A percentile compares a stretch with the other conserved stretches of the same genome.
Evolutionary conservation across 1,139 yeast genomes (phyloP).

Genomic region (Zhuliangozyma parablackwelliae): DNA sequence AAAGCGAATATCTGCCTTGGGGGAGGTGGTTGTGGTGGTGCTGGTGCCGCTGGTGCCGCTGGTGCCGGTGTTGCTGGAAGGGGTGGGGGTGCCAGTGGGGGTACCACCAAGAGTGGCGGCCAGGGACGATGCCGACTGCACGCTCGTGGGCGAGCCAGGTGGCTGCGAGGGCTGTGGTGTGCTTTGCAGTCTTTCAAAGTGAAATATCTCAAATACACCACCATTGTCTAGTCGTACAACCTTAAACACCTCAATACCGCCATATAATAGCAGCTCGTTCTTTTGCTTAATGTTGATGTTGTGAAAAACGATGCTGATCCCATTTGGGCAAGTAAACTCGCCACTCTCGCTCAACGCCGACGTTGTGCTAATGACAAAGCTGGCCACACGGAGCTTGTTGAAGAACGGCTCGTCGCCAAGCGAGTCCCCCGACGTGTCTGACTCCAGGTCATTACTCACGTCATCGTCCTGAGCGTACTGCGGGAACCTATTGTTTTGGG

Average conservation of each 20-base stretch:
- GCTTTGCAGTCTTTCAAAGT: conserved; percentile 12
- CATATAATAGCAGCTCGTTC: conserved; percentile 38
- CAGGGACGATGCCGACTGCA: no score
- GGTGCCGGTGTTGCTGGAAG: no score
- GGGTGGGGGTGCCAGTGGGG: no score
- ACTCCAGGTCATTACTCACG: conserved; percentile 11
- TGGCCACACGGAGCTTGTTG: conserved; percentile 28
- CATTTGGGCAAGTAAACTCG: conserved; percentile 26
- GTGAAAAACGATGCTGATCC: conserved; percentile 22
- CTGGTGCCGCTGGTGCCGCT: no score
- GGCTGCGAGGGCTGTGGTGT: no score
- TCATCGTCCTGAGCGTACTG: conserved; percentile 23
- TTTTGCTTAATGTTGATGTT: conserved; percentile 41
- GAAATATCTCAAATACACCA: conserved; percentile 14
- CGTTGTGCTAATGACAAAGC: conserved; percentile 36
- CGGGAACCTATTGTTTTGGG: conserved; percentile 19
- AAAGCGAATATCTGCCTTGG: conserved; percentile 48
- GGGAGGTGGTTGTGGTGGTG: neutral
- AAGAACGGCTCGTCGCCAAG: conserved; percentile 18
- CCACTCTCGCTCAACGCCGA: conserved; percentile 43
- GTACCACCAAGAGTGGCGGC: no score
- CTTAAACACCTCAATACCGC: conserved; percentile 38
- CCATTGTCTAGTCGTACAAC: conserved; percentile 18
- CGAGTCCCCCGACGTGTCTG: conserved; percentile 7
- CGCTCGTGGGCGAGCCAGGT: no score